Evolutionary conservation across 2,329 filamentous ascomycete genomes (phyloP).

Genomic region (Venturiaceae sp.): DNA sequence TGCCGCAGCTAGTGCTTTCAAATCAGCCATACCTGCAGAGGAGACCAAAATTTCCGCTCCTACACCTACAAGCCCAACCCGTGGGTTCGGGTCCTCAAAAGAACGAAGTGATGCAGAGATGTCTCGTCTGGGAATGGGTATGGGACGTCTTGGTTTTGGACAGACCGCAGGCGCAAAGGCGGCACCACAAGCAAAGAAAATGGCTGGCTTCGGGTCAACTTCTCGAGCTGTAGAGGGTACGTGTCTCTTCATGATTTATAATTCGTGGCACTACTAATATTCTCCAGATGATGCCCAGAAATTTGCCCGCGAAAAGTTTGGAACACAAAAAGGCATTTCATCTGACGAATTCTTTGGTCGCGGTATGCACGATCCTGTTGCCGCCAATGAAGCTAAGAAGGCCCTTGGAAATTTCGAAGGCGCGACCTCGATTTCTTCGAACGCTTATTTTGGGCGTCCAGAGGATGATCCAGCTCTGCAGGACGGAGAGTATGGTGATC

Average conservation of each 20-base stretch:
- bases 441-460: constrained; percentile 91
- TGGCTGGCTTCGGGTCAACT: constrained; percentile 76
- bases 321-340: constrained; percentile 86
- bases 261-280: not conserved
- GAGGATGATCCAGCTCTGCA: constrained; percentile 61
- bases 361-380: constrained; percentile 69
- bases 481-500: constrained; percentile 73
- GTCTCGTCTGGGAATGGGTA: constrained; percentile 82
- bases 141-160: constrained; percentile 77
- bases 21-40: constrained; percentile 26
- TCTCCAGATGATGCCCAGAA: constrained; percentile 60
- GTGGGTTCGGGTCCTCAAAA: constrained; percentile 50
- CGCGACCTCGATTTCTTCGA: constrained; percentile 84
- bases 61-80: constrained; percentile 60
- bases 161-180: constrained; percentile 60
- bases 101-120: constrained; percentile 62
- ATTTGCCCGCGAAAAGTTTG: constrained; percentile 83
- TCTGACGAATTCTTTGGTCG: constrained; percentile 98
- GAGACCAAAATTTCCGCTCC: constrained; percentile 61
- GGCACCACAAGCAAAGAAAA: constrained; percentile 55
- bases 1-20: constrained; percentile 13
- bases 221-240: constrained; percentile 61
- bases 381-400: constrained; percentile 76
- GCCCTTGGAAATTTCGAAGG: constrained; percentile 90
- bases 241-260: constrained; percentile 12